Percentiles rank a stretch among this genome's conserved stretches.
Conservation (phyloP, 352 stramenopile genomes). For the Globisporangium solare region DNA sequence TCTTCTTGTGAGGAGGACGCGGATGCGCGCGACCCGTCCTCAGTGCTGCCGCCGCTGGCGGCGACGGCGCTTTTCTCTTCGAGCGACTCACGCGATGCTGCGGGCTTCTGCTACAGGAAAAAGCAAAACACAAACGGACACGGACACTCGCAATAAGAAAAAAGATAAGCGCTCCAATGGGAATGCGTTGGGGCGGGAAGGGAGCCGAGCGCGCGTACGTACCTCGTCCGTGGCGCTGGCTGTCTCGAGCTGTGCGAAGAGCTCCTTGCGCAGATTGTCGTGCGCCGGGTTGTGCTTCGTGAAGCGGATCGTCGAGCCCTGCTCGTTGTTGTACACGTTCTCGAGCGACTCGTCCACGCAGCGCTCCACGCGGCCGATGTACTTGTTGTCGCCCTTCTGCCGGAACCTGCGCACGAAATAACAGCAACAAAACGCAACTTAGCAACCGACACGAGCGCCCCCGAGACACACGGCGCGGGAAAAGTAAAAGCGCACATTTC, state of each 20-base stretch:
- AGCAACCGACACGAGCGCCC: neutral
- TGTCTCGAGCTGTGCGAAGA: conserved; percentile 67
- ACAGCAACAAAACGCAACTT: neutral
- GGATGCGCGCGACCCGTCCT: neutral
- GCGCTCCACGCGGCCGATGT: conserved; percentile 86
- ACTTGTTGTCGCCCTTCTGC: conserved; percentile 76
- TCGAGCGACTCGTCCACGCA: conserved; percentile 93
- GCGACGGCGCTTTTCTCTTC: conserved; percentile 9
- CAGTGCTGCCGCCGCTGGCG: neutral
- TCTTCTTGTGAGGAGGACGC: too few species aligned
- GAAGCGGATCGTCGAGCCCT: conserved; percentile 85
- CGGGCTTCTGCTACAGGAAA: neutral
- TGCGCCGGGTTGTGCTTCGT: conserved; percentile 80
- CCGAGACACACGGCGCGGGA: too few species aligned
- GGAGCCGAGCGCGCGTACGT: too few species aligned
- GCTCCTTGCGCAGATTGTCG: conserved; percentile 70
- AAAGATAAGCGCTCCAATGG: too few species aligned
- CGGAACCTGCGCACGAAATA: conserved; percentile 73
- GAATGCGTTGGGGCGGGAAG: too few species aligned
- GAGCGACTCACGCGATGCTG: neutral
- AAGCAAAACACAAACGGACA: neutral
- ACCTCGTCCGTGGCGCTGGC: conserved; percentile 4
- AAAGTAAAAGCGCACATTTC: conserved; percentile 80
- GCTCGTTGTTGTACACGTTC: conserved; percentile 91
- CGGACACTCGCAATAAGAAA: too few species aligned